Base-by-base conservation (phyloP, 345 rosid species). In the Viola odorata region DNA sequence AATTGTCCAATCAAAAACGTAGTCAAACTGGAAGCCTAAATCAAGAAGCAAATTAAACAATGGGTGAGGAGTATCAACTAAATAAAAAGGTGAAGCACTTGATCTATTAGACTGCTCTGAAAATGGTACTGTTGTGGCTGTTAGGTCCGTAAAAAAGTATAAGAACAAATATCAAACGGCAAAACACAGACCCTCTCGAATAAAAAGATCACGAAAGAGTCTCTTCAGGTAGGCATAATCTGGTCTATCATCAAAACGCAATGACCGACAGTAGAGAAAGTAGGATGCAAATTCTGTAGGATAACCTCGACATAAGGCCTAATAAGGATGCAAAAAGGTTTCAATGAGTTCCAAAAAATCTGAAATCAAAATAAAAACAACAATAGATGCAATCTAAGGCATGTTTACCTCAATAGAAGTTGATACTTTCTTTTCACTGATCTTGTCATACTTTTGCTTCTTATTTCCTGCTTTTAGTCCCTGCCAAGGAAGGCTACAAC, bases 1-100 rank as follows among this genome's bases (percentile, higher is more conserved):
- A 69, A 91, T 88, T 37, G 96, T 88, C 97, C 97, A 91, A 63
- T 91, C 97, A 77, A 85, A 91, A 53, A 91, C 91, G 73, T 88
- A 80, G 70, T 91, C 96, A 70, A 83, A 86, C 78, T 91, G 91
- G 75, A 88, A 91, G 47, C 97, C 97, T 91, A 76, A 50, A 8
- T 10, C 55, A 49, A 58, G 44, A 15, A 37, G 9, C 16, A 47
- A 40, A 41, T 55, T 41, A 40, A 54, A 59, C 48, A 66, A 61
- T 40, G 51, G 62, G 67, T 15, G 39, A 23, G 2, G 39, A 23
- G 2, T 23, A 23, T 23, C 32, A 23, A 23, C 32, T 23, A 23
- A 23, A 23, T 49, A 37, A 68, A 53, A 73, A 49, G 60, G 41
- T 54, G 44, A 68, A 72, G 16, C 50, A 16, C 57, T 55, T 63